Evolutionary conservation across 148 eudicot genomes (phyloP), one percentile per base, ranked within the genome.

Genomic region (Nyssa sinensis): DNA sequence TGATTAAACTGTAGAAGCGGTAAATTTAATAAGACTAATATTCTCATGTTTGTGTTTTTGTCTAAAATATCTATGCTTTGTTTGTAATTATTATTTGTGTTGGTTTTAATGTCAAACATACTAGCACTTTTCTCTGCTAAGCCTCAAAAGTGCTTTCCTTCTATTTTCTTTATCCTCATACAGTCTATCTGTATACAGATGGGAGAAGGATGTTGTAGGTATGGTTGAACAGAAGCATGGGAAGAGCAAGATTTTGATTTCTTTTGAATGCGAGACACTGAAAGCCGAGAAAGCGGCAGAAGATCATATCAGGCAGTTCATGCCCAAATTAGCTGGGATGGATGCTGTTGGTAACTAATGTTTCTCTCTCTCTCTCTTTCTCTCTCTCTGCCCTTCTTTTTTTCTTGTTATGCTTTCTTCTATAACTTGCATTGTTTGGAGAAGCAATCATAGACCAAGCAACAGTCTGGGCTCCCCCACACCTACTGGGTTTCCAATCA

Each of bases 251-350:
- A 83, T 88, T 78, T 66, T 67, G 24, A 75, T 95, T 58, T 90
- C 92, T 63, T 95, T 95, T 49, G 92, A 85, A 64, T 95, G 98
- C 69, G 97, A 95, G 79, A 83, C 94, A 51, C 83, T 95, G 63
- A 95, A 95, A 86, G 93, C 98, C 59, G 97, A 90, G 9, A 72
- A 88, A 78, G 92, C 88, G 29, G 98, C 98, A 32, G 98, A 95
- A 82, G 98, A 92, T 51, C 98, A 95, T 84, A 82, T 95, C 68
- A 83, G 58, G 82, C 82, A 86, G 77, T 95, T 86, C 80, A 89
- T 95, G 96, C 98, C 98, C 65, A 95, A 92, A 82, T 85, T 95
- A 79, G 83, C 74, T 49, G 98, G 98, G 79, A 90, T 86, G 90
- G 96, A 95, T 84, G 98, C 98, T 77, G 90, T 95, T 66, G 98